These are phyloP conservation scores for Sicyos edulis DNA, from an alignment of 306 rosid species.

Conservation along the genomic window DNA sequence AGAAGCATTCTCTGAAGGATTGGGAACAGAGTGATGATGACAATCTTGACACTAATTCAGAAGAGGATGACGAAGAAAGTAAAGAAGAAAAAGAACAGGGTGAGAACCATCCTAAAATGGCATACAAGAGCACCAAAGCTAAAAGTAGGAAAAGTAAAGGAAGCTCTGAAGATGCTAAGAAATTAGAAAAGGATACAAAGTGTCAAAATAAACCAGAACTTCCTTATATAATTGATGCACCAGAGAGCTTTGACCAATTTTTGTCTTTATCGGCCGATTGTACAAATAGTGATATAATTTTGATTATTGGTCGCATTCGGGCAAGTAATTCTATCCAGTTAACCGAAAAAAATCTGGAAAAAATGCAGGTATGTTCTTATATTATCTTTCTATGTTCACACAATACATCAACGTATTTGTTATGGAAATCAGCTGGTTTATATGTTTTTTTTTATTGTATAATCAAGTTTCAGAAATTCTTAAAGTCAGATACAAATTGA, in stretches of 20 bases:
- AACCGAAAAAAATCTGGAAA: slow-evolving; percentile 78
- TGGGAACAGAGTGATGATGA: slow-evolving; percentile 99
- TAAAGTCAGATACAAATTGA: background rate
- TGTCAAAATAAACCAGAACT: slow-evolving; percentile 41
- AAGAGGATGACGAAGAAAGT: slow-evolving; percentile 33
- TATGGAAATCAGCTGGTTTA: background rate
- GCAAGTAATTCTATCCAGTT: slow-evolving; percentile 77
- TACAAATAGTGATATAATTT: slow-evolving; percentile 48
- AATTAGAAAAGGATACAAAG: slow-evolving; percentile 37
- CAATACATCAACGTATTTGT: background rate
- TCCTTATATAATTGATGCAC: slow-evolving; percentile 87
- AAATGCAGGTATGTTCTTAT: slow-evolving; percentile 61
- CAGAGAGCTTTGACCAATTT: slow-evolving; percentile 64
- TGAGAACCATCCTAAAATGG: slow-evolving; percentile 21
- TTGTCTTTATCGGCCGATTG: slow-evolving; percentile 43
- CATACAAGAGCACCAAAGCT: slow-evolving; percentile 25
- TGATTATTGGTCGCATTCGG: slow-evolving; percentile 74
- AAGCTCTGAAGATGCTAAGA: slow-evolving; percentile 36
- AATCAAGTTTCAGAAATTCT: background rate
- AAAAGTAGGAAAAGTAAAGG: slow-evolving; percentile 31
- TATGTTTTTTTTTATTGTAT: background rate
- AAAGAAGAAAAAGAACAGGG: slow-evolving; percentile 33
- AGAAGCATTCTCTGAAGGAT: slow-evolving; percentile 50
- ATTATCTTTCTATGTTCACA: slow-evolving; percentile 12
- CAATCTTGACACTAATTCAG: slow-evolving; percentile 36